A percentile compares a stretch with the other conserved stretches of the same genome.
phyloP scores from a whole-genome alignment of 208 protist species.

The Crithidia sp. region DNA sequence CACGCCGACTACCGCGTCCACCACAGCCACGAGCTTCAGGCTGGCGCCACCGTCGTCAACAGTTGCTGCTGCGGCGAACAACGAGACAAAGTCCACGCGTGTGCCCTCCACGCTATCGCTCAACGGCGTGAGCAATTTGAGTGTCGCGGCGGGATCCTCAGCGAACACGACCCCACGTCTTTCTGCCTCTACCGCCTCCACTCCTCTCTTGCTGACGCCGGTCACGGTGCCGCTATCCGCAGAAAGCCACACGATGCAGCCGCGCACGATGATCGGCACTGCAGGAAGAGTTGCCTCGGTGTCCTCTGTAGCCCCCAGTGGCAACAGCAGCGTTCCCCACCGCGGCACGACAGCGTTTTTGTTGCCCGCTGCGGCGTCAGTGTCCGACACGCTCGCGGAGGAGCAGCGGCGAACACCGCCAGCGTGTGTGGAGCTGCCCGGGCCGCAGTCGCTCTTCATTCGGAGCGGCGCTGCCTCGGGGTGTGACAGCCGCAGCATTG shows the following conservation, averaged over 20 bases:
- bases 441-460: constrained; percentile 34
- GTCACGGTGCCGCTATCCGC: constrained; percentile 5
- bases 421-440: constrained; percentile 32
- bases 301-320: no score
- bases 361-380: not conserved
- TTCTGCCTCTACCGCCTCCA: constrained; percentile 2
- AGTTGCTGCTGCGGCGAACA: not conserved
- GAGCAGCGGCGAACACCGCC: constrained; percentile 12
- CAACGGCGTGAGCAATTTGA: not conserved
- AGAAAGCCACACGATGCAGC: constrained; percentile 7
- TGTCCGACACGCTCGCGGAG: not conserved
- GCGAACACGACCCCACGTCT: not conserved
- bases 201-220: constrained; percentile 1
- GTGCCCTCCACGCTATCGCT: not conserved
- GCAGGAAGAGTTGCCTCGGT: no score
- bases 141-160: constrained; percentile 3
- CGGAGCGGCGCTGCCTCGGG: constrained; percentile 11
- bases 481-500: constrained; percentile 23
- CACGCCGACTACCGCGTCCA: not conserved
- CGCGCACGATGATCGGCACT: not conserved
- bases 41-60: not conserved
- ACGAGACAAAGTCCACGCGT: not conserved
- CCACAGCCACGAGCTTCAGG: not conserved
- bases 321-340: no score
- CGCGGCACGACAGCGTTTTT: not conserved